Evolutionary conservation across 345 rosid genomes (phyloP).

Genomic region (Corchorus olitorius): DNA sequence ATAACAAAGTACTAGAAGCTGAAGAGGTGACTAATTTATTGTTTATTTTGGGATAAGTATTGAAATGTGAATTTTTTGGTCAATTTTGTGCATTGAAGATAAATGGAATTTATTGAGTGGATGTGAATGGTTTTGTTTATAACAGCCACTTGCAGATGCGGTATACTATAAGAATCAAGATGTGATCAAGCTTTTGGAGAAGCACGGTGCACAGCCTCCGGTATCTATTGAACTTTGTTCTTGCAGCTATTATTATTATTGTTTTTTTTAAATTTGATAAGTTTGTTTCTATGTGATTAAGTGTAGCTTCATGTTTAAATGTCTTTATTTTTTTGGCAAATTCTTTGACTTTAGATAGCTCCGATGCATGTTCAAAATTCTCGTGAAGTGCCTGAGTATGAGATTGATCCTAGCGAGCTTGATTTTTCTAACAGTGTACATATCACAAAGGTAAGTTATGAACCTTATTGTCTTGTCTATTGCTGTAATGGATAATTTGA

Average conservation of each 20-base stretch:
- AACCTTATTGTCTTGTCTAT: not conserved
- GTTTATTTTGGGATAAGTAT: not conserved
- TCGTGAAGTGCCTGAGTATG: constrained; percentile 82
- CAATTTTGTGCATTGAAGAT: not conserved
- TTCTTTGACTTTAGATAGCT: constrained; percentile 47
- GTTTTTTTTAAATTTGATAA: not conserved
- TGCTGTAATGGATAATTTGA: not conserved
- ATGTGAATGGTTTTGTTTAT: constrained; percentile 18
- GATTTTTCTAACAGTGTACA: constrained; percentile 70
- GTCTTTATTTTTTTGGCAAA: not conserved
- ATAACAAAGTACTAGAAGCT: not conserved
- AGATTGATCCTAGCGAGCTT: constrained; percentile 72
- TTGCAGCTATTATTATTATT: not conserved
- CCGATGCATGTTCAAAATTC: constrained; percentile 76
- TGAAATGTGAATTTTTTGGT: not conserved
- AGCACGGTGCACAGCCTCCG: constrained; percentile 70
- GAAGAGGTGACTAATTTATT: not conserved
- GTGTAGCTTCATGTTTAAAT: not conserved
- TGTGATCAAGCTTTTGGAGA: constrained; percentile 74
- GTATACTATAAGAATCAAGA: constrained; percentile 68
- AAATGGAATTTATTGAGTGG: constrained; percentile 12
- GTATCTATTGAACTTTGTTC: constrained; percentile 35
- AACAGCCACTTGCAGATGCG: constrained; percentile 90
- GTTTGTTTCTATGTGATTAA: not conserved
- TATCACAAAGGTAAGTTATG: constrained; percentile 65